Evolutionary conservation across 1,284 basidiomycete genomes (phyloP).

Genomic region (Coniferiporia sulphurascens): DNA sequence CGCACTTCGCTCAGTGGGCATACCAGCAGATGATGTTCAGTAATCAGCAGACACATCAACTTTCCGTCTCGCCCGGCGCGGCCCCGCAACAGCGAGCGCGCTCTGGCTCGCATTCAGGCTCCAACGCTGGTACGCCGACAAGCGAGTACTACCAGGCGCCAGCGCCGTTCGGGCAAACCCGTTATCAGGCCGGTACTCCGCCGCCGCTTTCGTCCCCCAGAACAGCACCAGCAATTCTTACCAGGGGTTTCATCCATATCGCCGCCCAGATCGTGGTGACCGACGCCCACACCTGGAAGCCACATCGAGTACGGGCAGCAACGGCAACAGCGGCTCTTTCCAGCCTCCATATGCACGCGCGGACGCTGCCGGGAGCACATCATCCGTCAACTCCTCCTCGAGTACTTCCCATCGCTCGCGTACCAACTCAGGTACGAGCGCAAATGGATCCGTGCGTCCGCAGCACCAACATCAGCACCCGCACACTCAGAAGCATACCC

Average conservation of each 20-base stretch:
- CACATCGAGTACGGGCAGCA: conserved; percentile 5
- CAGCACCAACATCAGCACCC: conserved; percentile 27
- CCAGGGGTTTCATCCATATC: conserved; percentile 73
- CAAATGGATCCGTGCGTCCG: conserved; percentile 11
- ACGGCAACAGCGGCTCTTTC: conserved; percentile 31
- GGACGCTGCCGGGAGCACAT: conserved; percentile 70
- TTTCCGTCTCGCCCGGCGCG: conserved; percentile 25
- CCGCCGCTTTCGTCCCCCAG: conserved; percentile 1
- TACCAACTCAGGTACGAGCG: conserved; percentile 42
- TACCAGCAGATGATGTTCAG: conserved; percentile 84
- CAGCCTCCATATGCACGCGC: conserved; percentile 66
- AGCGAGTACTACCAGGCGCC: conserved; percentile 17
- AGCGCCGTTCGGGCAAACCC: conserved; percentile 9
- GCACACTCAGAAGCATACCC: conserved; percentile 35
- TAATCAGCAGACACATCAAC: conserved; percentile 51
- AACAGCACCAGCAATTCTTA: conserved; percentile 31
- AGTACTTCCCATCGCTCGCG: conserved; percentile 48
- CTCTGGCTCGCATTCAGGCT: conserved; percentile 26
- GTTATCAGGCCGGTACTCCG: conserved; percentile 5
- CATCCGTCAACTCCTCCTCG: conserved; percentile 65
- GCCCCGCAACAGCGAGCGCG: conserved; percentile 24
- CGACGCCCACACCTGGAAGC: conserved; percentile 15
- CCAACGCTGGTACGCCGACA: conserved; percentile 28
- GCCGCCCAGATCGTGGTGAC: conserved; percentile 48
- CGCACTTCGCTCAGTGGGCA: conserved; percentile 77